Percentiles rank a stretch among this genome's conserved stretches.
phyloP scores from a whole-genome alignment of 768 basidiomycete genomes.

The Auricularia sp. region DNA sequence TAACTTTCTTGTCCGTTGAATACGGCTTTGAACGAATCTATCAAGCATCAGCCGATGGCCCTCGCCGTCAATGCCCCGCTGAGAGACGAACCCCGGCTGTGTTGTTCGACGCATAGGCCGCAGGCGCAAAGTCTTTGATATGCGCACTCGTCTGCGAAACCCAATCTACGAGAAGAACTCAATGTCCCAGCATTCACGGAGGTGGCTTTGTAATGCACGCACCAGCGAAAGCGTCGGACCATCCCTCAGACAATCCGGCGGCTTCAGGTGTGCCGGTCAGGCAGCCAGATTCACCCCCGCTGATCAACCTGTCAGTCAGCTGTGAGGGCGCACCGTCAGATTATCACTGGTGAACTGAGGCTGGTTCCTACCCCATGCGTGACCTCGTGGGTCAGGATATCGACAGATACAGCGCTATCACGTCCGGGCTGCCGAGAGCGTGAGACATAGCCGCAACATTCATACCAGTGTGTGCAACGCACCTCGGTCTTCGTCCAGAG shows the following conservation, averaged over 20 bases:
- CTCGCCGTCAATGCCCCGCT: background rate
- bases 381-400: constrained; percentile 43
- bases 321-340: background rate
- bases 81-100: constrained; percentile 42
- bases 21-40: constrained; percentile 5
- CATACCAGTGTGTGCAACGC: constrained; percentile 15
- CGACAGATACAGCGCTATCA: constrained; percentile 57
- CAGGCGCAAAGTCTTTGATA: constrained; percentile 29
- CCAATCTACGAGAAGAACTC: constrained; percentile 9
- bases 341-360: background rate
- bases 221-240: constrained; percentile 20
- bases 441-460: constrained; percentile 4
- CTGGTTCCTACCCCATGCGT: constrained; percentile 24
- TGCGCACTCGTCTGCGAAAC: constrained; percentile 31
- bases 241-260: constrained; percentile 62
- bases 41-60: no score
- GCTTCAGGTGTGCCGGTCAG: constrained; percentile 48
- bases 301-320: constrained; percentile 35
- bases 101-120: constrained; percentile 44
- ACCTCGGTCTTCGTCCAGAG: background rate
- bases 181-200: no score
- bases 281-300: constrained; percentile 47
- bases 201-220: background rate
- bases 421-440: constrained; percentile 28
- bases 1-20: constrained; percentile 15